phyloP scores from a whole-genome alignment of 116 monocot species.

The Trichopus zeylanicus region DNA sequence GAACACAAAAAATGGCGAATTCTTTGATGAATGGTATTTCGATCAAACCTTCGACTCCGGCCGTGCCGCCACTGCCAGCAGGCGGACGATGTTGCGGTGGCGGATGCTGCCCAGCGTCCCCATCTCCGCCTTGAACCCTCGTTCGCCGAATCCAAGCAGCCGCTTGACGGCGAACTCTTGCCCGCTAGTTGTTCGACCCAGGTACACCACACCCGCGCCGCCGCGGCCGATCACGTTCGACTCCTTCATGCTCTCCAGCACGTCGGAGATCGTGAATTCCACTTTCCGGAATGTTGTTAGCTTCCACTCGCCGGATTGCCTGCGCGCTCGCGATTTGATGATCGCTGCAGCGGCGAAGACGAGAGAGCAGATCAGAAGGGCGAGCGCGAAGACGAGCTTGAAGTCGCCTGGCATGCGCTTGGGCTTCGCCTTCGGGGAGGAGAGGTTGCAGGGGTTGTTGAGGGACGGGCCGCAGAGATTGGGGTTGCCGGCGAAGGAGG shows the following conservation, averaged over 20 bases:
- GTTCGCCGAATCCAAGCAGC: conserved; percentile 51
- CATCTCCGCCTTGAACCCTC: conserved; percentile 81
- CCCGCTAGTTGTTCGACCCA: conserved; percentile 29
- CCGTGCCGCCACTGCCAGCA: too few species aligned
- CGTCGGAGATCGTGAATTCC: conserved; percentile 45
- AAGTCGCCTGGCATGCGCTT: conserved; percentile 26
- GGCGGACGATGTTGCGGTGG: conserved; percentile 86
- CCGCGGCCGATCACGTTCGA: conserved; percentile 78
- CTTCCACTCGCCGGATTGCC: conserved; percentile 33
- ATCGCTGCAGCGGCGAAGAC: conserved; percentile 46
- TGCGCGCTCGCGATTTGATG: conserved; percentile 30
- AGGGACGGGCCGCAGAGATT: conserved; percentile 43
- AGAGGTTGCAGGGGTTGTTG: conserved; percentile 51
- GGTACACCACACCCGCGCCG: conserved; percentile 86
- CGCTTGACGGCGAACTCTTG: conserved; percentile 67
- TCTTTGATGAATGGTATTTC: too few species aligned
- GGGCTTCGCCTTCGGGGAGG: too few species aligned
- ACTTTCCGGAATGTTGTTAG: conserved; percentile 73
- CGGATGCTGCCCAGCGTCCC: conserved; percentile 83
- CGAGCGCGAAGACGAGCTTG: conserved; percentile 67
- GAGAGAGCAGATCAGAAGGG: conserved; percentile 59
- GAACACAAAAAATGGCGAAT: too few species aligned
- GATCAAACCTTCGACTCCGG: too few species aligned
- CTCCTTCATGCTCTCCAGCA: conserved; percentile 88
- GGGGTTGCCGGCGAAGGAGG: conserved; percentile 83